phyloP scores from a whole-genome alignment of 352 stramenopile species.

The Aphanomyces invadans region DNA sequence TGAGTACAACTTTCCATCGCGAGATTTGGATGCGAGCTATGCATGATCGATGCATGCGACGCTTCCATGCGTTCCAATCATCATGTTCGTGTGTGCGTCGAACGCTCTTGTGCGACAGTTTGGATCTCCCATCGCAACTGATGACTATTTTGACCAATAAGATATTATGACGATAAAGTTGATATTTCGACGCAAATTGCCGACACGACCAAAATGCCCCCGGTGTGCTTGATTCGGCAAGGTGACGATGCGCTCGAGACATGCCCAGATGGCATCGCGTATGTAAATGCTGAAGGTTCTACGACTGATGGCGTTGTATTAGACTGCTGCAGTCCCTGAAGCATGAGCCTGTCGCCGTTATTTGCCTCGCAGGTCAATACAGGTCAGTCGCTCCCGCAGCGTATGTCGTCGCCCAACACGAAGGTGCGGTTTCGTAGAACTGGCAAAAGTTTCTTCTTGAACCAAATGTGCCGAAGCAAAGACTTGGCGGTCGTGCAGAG shows the following conservation, averaged over 20 bases:
- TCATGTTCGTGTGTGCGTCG: too few species aligned
- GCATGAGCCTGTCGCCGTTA: slow-evolving; percentile 60
- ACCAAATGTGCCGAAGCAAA: slow-evolving; percentile 38
- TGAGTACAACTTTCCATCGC: too few species aligned
- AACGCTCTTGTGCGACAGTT: too few species aligned
- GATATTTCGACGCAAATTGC: too few species aligned
- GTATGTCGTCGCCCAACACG: neutral
- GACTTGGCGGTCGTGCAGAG: neutral
- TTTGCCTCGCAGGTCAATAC: slow-evolving; percentile 76
- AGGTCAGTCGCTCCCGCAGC: slow-evolving; percentile 29
- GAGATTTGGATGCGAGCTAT: too few species aligned
- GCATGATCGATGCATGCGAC: too few species aligned
- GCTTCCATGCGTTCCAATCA: too few species aligned
- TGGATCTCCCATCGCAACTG: too few species aligned
- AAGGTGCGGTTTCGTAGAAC: slow-evolving; percentile 36
- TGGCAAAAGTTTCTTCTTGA: slow-evolving; percentile 85
- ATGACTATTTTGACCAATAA: too few species aligned
- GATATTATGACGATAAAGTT: too few species aligned
- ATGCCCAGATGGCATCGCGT: neutral
- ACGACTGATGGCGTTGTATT: neutral
- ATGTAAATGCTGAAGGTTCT: neutral
- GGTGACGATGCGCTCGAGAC: slow-evolving; percentile 17
- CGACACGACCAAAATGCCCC: slow-evolving; percentile 13
- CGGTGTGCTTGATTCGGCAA: slow-evolving; percentile 27
- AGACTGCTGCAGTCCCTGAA: slow-evolving; percentile 54